phyloP scores from a whole-genome alignment of 768 basidiomycete species.

The Russula virescens region DNA sequence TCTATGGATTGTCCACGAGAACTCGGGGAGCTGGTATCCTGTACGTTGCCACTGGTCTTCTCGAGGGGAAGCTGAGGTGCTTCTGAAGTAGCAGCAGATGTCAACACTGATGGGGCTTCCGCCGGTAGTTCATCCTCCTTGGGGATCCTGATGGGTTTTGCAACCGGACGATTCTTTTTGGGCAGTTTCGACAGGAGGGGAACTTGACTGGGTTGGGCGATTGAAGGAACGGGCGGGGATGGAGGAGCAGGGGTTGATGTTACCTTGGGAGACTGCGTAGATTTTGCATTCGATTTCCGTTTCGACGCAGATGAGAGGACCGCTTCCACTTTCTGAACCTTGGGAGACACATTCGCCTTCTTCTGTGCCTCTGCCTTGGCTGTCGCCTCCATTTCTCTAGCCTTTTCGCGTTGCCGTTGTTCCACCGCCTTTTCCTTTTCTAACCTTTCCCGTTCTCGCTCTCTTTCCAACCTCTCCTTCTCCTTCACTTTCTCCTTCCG shows the following conservation, averaged over 20 bases:
- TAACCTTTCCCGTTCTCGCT: slow-evolving; percentile 32
- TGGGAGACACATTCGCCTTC: slow-evolving; percentile 6
- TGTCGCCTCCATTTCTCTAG: slow-evolving; percentile 29
- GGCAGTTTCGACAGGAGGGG: slow-evolving; percentile 78
- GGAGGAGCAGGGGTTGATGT: slow-evolving; percentile 25
- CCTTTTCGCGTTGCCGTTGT: slow-evolving; percentile 25
- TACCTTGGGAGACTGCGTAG: slow-evolving; percentile 20
- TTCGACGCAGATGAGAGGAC: slow-evolving; percentile 14
- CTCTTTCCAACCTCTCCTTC: slow-evolving; percentile 38
- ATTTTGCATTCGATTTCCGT: slow-evolving; percentile 28
- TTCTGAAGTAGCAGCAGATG: slow-evolving; percentile 47
- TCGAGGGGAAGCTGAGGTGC: slow-evolving; percentile 35
- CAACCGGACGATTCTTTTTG: slow-evolving; percentile 68
- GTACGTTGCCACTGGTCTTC: slow-evolving; percentile 29
- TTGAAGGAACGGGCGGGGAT: slow-evolving; percentile 19
- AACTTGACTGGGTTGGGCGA: slow-evolving; percentile 48
- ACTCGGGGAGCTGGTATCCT: slow-evolving; percentile 46
- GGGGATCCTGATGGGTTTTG: slow-evolving; percentile 52
- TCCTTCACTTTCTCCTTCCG: slow-evolving; percentile 40
- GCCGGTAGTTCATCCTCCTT: slow-evolving; percentile 49
- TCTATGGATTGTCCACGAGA: slow-evolving; percentile 61
- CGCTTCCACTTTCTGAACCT: slow-evolving; percentile 19
- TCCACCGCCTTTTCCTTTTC: slow-evolving; percentile 29
- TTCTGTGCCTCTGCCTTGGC: slow-evolving; percentile 13
- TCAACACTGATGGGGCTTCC: slow-evolving; percentile 40